Conservation (phyloP, 805 yeast genomes). For the Isabelozyma gotoi region DNA sequence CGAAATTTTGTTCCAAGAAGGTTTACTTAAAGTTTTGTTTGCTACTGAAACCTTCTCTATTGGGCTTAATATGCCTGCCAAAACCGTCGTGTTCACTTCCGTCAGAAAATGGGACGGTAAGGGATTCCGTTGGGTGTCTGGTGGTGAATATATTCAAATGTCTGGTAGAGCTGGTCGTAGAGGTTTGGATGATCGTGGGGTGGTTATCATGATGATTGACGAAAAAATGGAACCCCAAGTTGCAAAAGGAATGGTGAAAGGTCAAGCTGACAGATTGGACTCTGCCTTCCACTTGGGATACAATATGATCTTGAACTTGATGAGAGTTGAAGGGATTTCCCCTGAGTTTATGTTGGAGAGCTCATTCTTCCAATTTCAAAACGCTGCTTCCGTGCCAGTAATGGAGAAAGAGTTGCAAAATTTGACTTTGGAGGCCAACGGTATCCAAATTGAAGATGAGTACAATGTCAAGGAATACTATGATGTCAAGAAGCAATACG, state of each 20-base stretch:
- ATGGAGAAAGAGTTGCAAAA: constrained; percentile 67
- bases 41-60: constrained; percentile 98
- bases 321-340: constrained; percentile 97
- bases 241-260: constrained; percentile 99
- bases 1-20: constrained; percentile 96
- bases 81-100: constrained; percentile 95
- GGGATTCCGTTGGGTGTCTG: constrained; percentile 98
- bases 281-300: constrained; percentile 97
- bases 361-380: constrained; percentile 94
- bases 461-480: constrained; percentile 74
- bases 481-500: constrained; percentile 73
- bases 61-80: constrained; percentile 99
- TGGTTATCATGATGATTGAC: constrained; percentile 98
- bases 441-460: constrained; percentile 70
- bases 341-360: constrained; percentile 96
- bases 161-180: constrained; percentile 99
- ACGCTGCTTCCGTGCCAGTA: constrained; percentile 83
- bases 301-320: constrained; percentile 91
- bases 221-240: constrained; percentile 99
- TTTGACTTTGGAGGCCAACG: constrained; percentile 48
- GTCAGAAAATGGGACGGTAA: constrained; percentile 98
- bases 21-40: constrained; percentile 87
- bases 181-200: constrained; percentile 98
- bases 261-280: constrained; percentile 95
- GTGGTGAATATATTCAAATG: constrained; percentile 99